Base-by-base conservation (phyloP, 805 yeast species). In the Saturnispora gosingensis region DNA sequence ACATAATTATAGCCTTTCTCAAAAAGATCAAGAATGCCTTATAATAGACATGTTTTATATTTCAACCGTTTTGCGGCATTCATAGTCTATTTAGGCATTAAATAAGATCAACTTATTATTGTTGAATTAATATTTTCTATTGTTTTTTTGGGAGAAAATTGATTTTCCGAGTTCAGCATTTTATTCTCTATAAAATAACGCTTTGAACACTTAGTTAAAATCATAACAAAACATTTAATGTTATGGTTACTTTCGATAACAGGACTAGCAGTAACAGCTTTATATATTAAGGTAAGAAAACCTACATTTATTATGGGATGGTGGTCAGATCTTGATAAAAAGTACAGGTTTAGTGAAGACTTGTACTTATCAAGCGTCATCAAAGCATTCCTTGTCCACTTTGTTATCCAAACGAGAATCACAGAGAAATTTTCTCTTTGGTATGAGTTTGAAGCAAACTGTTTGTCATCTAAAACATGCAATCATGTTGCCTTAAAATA, bases 381-480 rank as follows among this genome's bases (percentile, higher is more conserved):
- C 30, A 52, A 75, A 13, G 60, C 66, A 32, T 62, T 66, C 32
- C 75, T 75, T 4, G 52, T 72, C 11, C 72, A 72, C 2, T 82
- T 74, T 57, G 64, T 70, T 9, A 66, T 66, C 57, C 62, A 62
- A 24, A 54, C 58, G 47, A 59, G 64, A 13, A 61, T 61, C 39
- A 59, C 72, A 25, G 73, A 72, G 39, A 69, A 65, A 50, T 78
- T 82, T 49, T 81, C 82, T 58, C 75, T 76, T 59, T 88, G 93
- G 89, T 83, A 86, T 63, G 57, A 68, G 16, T 80, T 88, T 58
- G 95, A 85, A 58, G 56, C 67, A 27, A 67, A 76, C n/a, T 89
- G 75, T 3, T 51, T 61, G 25, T 39, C 22, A 18, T 8, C 34
- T 10, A 64, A 67, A 50, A 60, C 76, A 55, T 80, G 84, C 4